Base-by-base conservation (phyloP, 208 protist genomes). In the Naegleria fowleri region DNA sequence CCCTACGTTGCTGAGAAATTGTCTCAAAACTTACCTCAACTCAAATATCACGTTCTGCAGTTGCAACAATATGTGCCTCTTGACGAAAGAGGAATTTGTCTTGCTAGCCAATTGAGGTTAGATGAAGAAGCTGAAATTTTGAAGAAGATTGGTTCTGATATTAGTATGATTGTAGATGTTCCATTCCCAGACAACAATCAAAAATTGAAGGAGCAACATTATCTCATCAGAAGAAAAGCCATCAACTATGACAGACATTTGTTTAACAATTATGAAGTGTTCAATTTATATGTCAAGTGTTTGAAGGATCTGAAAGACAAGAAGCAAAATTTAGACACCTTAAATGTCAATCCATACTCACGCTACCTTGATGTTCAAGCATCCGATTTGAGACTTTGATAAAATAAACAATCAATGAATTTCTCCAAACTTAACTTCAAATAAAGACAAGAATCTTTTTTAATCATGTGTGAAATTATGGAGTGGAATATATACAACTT, bases 191-290 rank as follows among this genome's bases (percentile, higher is more conserved):
- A 79, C n/a, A 19, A 58, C 16, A 51, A 88, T 11, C 22, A 58
- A 33, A 39, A 88, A 58, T 6, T 39, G 9, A 13, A 33, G 55
- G 36, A 86, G n/a, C 22, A 29, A 40, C 39, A 88, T 88, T 88
- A 88, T 58, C 55, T 88, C 11, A 88, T 88, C 33, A 88, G 85
- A 88, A 55, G 85, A 58, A 88, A 58, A 19, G 41, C 85, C 1
- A 39, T 88, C 5, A 88, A 88, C 19, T 58, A 58, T 58, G 85
- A 58, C 5, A 58, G 22, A 58, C 85, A 29, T 58, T 88, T 88
- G 19, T 88, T 88, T 13, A 58, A 58, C 55, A 88, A 52, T 38
- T 88, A 88, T 38, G 41, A 88, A 88, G n/a, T 88, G 11, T 88
- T 88, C 58, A 58, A 88, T 19, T 25, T 58, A 19, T 88, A 58